phyloP scores from a whole-genome alignment of 2,329 filamentous ascomycete genomes.

The Neonectria neomacrospora region DNA sequence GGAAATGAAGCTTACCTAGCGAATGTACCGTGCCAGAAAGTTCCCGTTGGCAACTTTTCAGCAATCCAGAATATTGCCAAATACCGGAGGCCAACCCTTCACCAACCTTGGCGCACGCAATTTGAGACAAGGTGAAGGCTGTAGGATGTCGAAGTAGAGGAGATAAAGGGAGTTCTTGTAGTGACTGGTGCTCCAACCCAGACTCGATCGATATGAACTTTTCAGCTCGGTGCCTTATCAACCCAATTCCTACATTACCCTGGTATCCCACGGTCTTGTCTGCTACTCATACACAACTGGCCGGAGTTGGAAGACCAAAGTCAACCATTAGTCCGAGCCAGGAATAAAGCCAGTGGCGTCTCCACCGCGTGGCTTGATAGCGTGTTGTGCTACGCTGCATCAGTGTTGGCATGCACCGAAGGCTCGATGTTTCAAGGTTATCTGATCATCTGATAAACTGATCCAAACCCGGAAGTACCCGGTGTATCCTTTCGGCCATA shows the following conservation, averaged over 20 bases:
- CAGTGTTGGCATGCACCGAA: neutral
- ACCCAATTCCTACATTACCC: neutral
- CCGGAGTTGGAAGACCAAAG: neutral
- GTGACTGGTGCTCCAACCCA: too few species aligned
- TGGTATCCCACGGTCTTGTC: neutral
- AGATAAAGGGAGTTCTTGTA: neutral
- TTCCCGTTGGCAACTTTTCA: constrained; percentile 29
- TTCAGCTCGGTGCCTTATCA: neutral
- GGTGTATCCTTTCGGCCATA: too few species aligned
- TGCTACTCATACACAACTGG: too few species aligned
- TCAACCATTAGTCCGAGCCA: neutral
- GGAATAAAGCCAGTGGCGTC: neutral
- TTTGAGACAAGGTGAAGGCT: accelerated
- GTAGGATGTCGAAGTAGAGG: neutral
- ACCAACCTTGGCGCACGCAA: neutral
- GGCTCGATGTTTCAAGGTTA: neutral
- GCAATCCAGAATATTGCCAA: constrained; percentile 18
- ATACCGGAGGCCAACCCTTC: constrained; percentile 30
- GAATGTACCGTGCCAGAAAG: constrained; percentile 34
- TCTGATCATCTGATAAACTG: too few species aligned
- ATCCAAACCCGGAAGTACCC: neutral
- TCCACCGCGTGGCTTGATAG: neutral
- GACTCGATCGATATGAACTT: neutral
- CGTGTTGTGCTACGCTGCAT: neutral
- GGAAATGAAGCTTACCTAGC: constrained; percentile 7